These are phyloP conservation scores for Annulohypoxylon nitens DNA, from an alignment of 495 filamentous ascomycete species.

Conservation along the genomic window DNA sequence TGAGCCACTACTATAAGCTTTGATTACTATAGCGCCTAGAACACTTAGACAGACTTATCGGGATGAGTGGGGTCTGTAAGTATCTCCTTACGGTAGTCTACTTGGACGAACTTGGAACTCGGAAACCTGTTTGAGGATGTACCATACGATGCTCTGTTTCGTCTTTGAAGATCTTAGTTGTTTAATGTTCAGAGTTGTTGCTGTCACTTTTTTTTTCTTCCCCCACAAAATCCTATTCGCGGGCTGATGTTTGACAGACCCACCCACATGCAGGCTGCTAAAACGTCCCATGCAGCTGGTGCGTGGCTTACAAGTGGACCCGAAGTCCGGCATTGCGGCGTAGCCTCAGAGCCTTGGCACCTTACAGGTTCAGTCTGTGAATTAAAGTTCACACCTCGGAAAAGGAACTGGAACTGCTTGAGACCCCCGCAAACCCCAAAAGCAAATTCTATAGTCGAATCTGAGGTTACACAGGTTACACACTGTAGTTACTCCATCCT, in stretches of 20 bases:
- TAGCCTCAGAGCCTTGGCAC: neutral
- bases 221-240: conserved; percentile 40
- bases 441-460: conserved; percentile 14
- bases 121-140: conserved; percentile 19
- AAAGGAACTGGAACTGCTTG: neutral
- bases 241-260: conserved; percentile 14
- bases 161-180: conserved; percentile 13
- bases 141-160: conserved; percentile 12
- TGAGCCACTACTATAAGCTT: conserved; percentile 12
- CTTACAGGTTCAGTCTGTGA: neutral
- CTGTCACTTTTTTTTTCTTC: conserved; percentile 20
- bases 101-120: neutral
- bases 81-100: conserved; percentile 3
- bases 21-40: neutral
- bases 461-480: conserved; percentile 7
- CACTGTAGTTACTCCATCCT: neutral
- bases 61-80: conserved; percentile 22
- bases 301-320: conserved; percentile 26
- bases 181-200: neutral
- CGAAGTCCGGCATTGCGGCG: conserved; percentile 37
- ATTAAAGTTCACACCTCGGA: neutral
- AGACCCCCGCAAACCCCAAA: neutral
- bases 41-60: neutral
- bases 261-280: conserved; percentile 29
- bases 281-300: conserved; percentile 27